Percentiles rank a stretch among this genome's conserved stretches.
Conservation (phyloP, 2,329 filamentous ascomycete species). For the Talaromyces pinophilus region DNA sequence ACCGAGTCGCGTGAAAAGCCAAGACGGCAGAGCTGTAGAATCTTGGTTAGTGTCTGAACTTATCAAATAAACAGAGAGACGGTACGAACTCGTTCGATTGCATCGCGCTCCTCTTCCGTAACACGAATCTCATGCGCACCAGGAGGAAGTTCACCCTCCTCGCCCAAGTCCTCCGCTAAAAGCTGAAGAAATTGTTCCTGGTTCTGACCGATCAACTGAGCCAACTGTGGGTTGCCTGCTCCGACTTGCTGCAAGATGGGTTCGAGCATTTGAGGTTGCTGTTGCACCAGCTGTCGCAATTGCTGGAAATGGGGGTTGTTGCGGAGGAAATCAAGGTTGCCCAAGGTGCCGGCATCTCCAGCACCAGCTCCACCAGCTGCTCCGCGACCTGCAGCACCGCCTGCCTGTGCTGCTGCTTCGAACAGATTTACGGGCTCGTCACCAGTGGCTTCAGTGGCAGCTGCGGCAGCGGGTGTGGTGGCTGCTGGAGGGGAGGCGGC, state of each 20-base stretch:
- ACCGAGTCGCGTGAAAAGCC: slow-evolving; percentile 92
- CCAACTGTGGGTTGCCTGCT: slow-evolving; percentile 90
- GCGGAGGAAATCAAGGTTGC: slow-evolving; percentile 88
- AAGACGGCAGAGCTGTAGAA: slow-evolving; percentile 74
- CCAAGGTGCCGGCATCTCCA: slow-evolving; percentile 60
- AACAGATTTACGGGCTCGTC: slow-evolving; percentile 82
- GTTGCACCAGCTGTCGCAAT: slow-evolving; percentile 92
- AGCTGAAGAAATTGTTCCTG: slow-evolving; percentile 91
- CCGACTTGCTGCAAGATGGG: slow-evolving; percentile 96
- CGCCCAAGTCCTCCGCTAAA: slow-evolving; percentile 82
- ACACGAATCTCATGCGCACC: slow-evolving; percentile 88
- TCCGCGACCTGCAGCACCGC: slow-evolving; percentile 48
- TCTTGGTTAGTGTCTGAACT: neutral
- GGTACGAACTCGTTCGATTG: slow-evolving; percentile 81
- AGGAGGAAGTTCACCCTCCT: slow-evolving; percentile 74
- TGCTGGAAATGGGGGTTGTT: slow-evolving; percentile 98
- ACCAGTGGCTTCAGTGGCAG: slow-evolving; percentile 42
- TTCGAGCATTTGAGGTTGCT: slow-evolving; percentile 97
- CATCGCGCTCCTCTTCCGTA: slow-evolving; percentile 93
- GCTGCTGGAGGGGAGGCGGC: slow-evolving; percentile 40
- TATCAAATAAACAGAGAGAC: neutral
- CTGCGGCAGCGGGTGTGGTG: slow-evolving; percentile 35
- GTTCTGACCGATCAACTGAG: slow-evolving; percentile 86
- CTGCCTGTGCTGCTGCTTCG: slow-evolving; percentile 82
- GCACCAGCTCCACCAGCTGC: slow-evolving; percentile 39